Evolutionary conservation across 2,329 filamentous ascomycete genomes (phyloP).

Genomic region (Fusarium irregulare): DNA sequence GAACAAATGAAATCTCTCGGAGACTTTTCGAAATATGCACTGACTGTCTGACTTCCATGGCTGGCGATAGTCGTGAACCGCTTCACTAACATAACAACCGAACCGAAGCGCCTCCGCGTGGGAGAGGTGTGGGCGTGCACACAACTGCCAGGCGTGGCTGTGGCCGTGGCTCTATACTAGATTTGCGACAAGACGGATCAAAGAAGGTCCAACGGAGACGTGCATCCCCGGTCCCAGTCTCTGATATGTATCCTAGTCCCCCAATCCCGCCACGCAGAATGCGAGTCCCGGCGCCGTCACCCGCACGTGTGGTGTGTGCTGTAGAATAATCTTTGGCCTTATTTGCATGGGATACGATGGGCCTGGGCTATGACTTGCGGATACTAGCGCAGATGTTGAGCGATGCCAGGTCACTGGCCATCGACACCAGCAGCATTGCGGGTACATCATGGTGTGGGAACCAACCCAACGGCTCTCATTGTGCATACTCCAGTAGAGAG

Average conservation of each 20-base stretch:
- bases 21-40: constrained; percentile 21
- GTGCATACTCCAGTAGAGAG: background rate
- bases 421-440: constrained; percentile 44
- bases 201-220: constrained; percentile 39
- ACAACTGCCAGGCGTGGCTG: constrained; percentile 27
- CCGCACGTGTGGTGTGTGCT: constrained; percentile 43
- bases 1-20: constrained; percentile 31
- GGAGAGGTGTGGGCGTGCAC: constrained; percentile 26
- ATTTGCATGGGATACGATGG: constrained; percentile 42
- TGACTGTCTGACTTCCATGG: background rate
- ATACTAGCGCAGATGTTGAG: constrained; percentile 43
- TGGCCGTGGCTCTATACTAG: constrained; percentile 38
- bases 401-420: constrained; percentile 43
- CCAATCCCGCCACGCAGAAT: constrained; percentile 37
- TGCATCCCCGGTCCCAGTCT: constrained; percentile 18
- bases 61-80: constrained; percentile 22
- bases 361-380: constrained; percentile 46
- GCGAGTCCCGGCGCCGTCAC: constrained; percentile 43
- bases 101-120: constrained; percentile 32
- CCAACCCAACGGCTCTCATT: constrained; percentile 43
- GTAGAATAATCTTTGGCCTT: constrained; percentile 44
- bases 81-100: constrained; percentile 29
- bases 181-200: constrained; percentile 44
- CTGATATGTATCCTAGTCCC: constrained; percentile 8
- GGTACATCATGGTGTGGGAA: constrained; percentile 41